These are phyloP conservation scores for Amyloporia xantha DNA, from an alignment of 768 basidiomycete genomes.

Conservation along the genomic window DNA sequence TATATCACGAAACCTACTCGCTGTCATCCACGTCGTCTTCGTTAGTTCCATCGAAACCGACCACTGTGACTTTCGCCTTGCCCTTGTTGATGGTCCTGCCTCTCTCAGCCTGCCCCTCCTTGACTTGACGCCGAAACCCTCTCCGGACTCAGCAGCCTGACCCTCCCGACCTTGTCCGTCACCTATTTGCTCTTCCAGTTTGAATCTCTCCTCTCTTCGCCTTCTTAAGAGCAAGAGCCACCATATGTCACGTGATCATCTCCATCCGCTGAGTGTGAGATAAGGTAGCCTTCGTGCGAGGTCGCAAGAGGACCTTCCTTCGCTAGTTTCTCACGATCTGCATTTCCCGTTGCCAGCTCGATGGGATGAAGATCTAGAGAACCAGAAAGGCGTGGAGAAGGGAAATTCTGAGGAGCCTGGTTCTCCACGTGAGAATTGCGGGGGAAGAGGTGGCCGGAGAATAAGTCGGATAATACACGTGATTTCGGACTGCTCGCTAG, in stretches of 20 bases:
- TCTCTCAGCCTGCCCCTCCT: slow-evolving; percentile 39
- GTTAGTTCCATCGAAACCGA: slow-evolving; percentile 74
- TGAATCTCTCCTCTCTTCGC: slow-evolving; percentile 68
- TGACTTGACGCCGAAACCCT: slow-evolving; percentile 5
- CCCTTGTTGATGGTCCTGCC: slow-evolving; percentile 77
- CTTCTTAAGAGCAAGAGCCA: slow-evolving; percentile 91
- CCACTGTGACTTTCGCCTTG: slow-evolving; percentile 68
- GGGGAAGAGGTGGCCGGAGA: slow-evolving; percentile 62
- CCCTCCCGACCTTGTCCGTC: no score
- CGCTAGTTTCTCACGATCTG: slow-evolving; percentile 59
- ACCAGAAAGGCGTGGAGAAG: slow-evolving; percentile 60
- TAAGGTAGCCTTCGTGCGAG: slow-evolving; percentile 79
- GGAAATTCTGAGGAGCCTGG: slow-evolving; percentile 41
- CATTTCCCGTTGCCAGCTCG: slow-evolving; percentile 34
- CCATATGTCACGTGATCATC: slow-evolving; percentile 97
- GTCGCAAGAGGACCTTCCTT: slow-evolving; percentile 89
- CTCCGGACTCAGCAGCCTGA: slow-evolving; percentile 8
- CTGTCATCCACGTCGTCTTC: slow-evolving; percentile 67
- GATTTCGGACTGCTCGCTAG: slow-evolving; percentile 22
- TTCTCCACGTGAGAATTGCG: slow-evolving; percentile 33
- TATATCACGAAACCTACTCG: slow-evolving; percentile 69
- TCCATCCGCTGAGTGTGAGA: slow-evolving; percentile 96
- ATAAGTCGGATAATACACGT: slow-evolving; percentile 36
- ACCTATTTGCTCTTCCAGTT: slow-evolving; percentile 21
- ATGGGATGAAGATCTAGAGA: slow-evolving; percentile 56